phyloP scores from a whole-genome alignment of 2,329 filamentous ascomycete species.

The Diaporthe sp. region DNA sequence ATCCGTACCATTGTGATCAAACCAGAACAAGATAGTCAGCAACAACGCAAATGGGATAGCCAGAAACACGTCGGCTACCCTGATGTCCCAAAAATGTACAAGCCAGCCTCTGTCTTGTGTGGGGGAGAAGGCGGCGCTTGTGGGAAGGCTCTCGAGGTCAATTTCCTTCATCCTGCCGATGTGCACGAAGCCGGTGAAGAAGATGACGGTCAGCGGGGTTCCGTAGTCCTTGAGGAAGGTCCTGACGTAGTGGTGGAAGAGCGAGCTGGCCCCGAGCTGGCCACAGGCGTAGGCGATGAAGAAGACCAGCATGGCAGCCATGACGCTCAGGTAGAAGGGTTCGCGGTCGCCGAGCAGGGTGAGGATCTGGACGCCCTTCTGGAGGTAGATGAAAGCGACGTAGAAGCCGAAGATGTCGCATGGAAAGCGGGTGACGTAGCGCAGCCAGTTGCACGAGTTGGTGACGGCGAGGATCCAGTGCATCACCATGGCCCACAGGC shows the following conservation, averaged over 20 bases:
- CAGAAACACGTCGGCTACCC: conserved; percentile 78
- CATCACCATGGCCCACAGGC: conserved; percentile 86
- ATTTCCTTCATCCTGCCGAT: conserved; percentile 84
- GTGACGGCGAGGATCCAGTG: conserved; percentile 86
- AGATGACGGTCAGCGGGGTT: conserved; percentile 83
- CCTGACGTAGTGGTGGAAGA: conserved; percentile 80
- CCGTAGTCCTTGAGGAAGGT: conserved; percentile 92
- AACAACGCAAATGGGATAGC: conserved; percentile 89
- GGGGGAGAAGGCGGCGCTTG: conserved; percentile 80
- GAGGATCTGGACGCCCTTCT: conserved; percentile 90
- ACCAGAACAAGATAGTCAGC: conserved; percentile 87
- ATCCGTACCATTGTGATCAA: conserved; percentile 83
- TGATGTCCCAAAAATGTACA: conserved; percentile 83
- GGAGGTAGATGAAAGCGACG: conserved; percentile 90
- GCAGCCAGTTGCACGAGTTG: conserved; percentile 89
- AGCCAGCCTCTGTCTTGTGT: conserved; percentile 81
- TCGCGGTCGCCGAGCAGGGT: conserved; percentile 75
- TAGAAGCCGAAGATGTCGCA: conserved; percentile 97
- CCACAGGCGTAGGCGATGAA: conserved; percentile 80
- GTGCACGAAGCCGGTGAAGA: conserved; percentile 91
- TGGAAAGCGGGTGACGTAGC: conserved; percentile 89
- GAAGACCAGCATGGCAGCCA: conserved; percentile 81
- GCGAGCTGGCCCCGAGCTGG: conserved; percentile 73
- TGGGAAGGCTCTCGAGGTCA: conserved; percentile 77
- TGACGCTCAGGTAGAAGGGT: conserved; percentile 83